Conservation (phyloP, 768 basidiomycete genomes). For the Crepidotus variabilis region DNA sequence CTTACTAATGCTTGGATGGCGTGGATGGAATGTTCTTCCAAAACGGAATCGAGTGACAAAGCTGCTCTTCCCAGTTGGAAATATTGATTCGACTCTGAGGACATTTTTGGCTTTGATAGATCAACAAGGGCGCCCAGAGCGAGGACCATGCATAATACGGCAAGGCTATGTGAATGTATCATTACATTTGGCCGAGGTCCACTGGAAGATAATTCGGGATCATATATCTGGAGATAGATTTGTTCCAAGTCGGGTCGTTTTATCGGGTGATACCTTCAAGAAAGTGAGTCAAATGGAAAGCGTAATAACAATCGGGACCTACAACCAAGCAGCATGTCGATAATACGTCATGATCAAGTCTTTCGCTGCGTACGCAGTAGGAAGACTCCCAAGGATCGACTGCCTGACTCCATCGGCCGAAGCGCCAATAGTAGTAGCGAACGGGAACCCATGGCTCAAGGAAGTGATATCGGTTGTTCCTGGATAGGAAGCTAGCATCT, state of each 20-base stretch:
- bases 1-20: constrained; percentile 65
- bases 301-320: constrained; percentile 22
- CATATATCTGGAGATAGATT: constrained; percentile 52
- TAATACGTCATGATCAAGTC: constrained; percentile 52
- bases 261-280: constrained; percentile 62
- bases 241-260: constrained; percentile 47
- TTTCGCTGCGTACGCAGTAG: constrained; percentile 32
- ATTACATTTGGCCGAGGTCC: constrained; percentile 3
- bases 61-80: constrained; percentile 60
- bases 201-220: constrained; percentile 32
- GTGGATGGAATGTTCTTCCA: constrained; percentile 60
- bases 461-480: constrained; percentile 54
- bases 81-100: constrained; percentile 51
- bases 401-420: constrained; percentile 39
- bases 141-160: constrained; percentile 61
- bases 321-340: constrained; percentile 73
- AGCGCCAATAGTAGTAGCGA: constrained; percentile 40
- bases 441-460: constrained; percentile 60
- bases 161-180: constrained; percentile 42
- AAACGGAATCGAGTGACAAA: constrained; percentile 56
- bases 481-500: constrained; percentile 23
- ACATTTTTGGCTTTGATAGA: constrained; percentile 48
- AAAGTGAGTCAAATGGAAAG: background rate
- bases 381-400: constrained; percentile 44
- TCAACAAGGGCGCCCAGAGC: constrained; percentile 64